These are phyloP conservation scores for Fistulina hepatica DNA, from an alignment of 1,284 basidiomycete species.

Conservation along the genomic window DNA sequence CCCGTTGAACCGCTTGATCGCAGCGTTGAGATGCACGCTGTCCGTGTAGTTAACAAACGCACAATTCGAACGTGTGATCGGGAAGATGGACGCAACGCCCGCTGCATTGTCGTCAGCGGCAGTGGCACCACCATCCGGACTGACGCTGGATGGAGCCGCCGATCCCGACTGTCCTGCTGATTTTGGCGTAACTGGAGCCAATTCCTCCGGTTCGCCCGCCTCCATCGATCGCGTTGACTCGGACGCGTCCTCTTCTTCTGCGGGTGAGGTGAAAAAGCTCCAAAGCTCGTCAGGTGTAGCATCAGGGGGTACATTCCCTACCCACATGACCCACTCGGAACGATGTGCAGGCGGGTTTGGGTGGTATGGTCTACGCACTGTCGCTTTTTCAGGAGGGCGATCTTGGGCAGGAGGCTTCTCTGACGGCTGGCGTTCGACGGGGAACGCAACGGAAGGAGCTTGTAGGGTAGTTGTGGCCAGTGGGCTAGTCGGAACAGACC, in stretches of 20 bases:
- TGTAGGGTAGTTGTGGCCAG: conserved; percentile 2
- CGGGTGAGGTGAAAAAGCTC: conserved; percentile 63
- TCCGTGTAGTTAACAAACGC: conserved; percentile 7
- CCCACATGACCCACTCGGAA: conserved; percentile 96
- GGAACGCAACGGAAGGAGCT: conserved; percentile 4
- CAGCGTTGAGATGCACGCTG: conserved; percentile 28
- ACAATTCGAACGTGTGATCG: conserved; percentile 6
- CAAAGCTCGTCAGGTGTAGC: conserved; percentile 83
- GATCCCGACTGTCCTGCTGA: too few species aligned
- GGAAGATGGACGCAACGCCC: conserved; percentile 5
- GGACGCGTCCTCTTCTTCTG: not conserved
- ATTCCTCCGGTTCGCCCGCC: too few species aligned
- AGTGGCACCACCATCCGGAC: too few species aligned
- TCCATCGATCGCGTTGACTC: too few species aligned
- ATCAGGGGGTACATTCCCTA: conserved; percentile 80
- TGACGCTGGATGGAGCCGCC: too few species aligned
- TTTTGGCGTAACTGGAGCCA: too few species aligned
- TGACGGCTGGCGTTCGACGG: conserved; percentile 8
- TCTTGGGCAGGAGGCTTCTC: conserved; percentile 4
- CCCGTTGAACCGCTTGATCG: conserved; percentile 68
- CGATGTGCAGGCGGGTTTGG: conserved; percentile 60
- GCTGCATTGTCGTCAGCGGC: not conserved
- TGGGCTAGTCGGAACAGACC: not conserved
- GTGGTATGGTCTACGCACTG: conserved; percentile 40
- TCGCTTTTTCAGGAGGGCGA: conserved; percentile 18